A percentile compares a stretch with the other conserved stretches of the same genome.
These are phyloP conservation scores for Saturnispora gosingensis DNA, from an alignment of 805 yeast genomes.

Conservation along the genomic window DNA sequence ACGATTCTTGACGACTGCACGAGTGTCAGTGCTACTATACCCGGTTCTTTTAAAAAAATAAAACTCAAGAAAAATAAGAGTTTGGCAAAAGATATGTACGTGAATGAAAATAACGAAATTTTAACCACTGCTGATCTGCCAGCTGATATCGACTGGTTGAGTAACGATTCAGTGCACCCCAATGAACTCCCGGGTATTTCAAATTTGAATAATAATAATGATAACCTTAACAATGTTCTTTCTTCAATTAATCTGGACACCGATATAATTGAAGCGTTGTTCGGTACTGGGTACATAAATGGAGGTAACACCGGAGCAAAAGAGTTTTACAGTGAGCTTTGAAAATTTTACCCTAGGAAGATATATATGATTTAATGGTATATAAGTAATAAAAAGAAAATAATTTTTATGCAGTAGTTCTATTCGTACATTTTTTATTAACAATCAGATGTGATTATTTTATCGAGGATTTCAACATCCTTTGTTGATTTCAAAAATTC, in stretches of 20 bases:
- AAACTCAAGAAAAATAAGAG: constrained; percentile 9
- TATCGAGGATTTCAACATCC: constrained; percentile 22
- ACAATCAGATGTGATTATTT: constrained; percentile 13
- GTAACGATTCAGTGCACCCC: background rate
- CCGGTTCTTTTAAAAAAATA: constrained; percentile 23
- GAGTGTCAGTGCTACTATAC: constrained; percentile 27
- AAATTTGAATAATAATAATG: constrained; percentile 5
- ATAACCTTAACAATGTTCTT: constrained; percentile 20
- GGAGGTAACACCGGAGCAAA: background rate
- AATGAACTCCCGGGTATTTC: constrained; percentile 6
- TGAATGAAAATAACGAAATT: background rate
- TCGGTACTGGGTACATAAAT: constrained; percentile 18
- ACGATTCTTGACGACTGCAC: constrained; percentile 24
- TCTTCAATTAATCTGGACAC: constrained; percentile 23
- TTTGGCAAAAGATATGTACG: background rate
- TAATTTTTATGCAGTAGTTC: background rate
- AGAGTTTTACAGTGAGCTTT: background rate
- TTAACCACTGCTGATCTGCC: background rate
- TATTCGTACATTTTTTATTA: background rate
- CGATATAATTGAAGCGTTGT: constrained; percentile 26
- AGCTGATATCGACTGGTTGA: background rate
- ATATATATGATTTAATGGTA: background rate
- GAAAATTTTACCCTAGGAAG: background rate
- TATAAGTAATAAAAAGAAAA: background rate
- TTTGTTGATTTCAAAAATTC: constrained; percentile 23